phyloP scores from a whole-genome alignment of 257 asterid genomes.

The Leonotis leonurus region DNA sequence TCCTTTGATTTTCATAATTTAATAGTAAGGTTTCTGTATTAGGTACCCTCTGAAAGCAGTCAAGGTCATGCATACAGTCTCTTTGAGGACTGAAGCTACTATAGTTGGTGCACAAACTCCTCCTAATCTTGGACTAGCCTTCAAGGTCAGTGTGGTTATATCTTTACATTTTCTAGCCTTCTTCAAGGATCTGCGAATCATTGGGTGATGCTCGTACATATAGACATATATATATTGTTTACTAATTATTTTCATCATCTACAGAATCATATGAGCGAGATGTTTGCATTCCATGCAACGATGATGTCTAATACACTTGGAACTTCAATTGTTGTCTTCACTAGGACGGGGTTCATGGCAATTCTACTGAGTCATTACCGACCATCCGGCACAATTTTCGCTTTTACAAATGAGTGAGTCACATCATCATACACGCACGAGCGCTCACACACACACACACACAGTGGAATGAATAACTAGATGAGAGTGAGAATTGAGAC shows the following conservation, averaged over 20 bases:
- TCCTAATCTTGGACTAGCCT: constrained; percentile 73
- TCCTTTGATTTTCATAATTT: neutral
- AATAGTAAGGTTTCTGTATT: constrained; percentile 9
- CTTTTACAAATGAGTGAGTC: constrained; percentile 94
- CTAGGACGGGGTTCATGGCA: constrained; percentile 95
- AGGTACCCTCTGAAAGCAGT: constrained; percentile 92
- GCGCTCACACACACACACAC: too few species aligned
- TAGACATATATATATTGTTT: neutral
- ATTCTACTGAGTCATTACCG: constrained; percentile 87
- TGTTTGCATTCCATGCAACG: constrained; percentile 97
- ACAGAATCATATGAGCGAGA: constrained; percentile 98
- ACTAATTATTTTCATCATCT: constrained; percentile 11
- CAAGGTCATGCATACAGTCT: constrained; percentile 96
- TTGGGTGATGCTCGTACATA: neutral
- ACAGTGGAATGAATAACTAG: neutral
- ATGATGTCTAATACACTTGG: constrained; percentile 98
- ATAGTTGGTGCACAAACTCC: constrained; percentile 64
- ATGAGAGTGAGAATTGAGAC: neutral
- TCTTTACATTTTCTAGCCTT: neutral
- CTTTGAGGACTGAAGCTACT: constrained; percentile 85
- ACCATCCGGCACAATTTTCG: constrained; percentile 93
- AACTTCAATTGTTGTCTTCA: constrained; percentile 89
- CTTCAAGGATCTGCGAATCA: neutral
- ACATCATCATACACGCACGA: neutral
- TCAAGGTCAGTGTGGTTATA: constrained; percentile 57